Conservation (phyloP, 257 asterid species). For the Solanum chilense region DNA sequence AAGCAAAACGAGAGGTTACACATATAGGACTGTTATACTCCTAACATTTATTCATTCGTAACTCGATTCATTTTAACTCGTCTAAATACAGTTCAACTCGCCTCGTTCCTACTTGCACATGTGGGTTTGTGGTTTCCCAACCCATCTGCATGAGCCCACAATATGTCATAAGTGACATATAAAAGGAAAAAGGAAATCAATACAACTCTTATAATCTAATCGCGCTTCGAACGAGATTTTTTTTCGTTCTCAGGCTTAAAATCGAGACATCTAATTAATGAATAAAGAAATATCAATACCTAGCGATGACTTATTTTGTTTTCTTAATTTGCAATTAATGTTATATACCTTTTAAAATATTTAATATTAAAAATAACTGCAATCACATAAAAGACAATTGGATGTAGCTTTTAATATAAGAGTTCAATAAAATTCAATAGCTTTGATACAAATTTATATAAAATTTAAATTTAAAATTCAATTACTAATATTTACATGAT, state of each 20-base stretch:
- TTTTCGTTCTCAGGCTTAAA: fast-evolving
- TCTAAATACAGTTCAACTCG: background rate
- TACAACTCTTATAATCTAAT: background rate
- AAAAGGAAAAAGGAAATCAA: background rate
- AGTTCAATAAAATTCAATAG: background rate
- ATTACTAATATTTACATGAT: background rate
- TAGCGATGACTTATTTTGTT: fast-evolving
- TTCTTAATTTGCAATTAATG: background rate
- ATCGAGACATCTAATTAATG: fast-evolving
- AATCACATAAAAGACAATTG: background rate
- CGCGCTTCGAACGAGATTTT: fast-evolving
- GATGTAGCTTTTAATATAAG: background rate
- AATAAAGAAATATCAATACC: background rate
- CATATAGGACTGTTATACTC: no score
- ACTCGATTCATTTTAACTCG: background rate
- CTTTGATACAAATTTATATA: background rate
- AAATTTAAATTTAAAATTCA: background rate
- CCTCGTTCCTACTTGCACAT: no score
- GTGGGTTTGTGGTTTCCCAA: background rate
- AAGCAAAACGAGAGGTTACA: fast-evolving
- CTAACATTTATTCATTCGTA: fast-evolving
- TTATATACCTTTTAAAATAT: background rate
- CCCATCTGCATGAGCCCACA: background rate
- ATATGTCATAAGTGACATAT: background rate
- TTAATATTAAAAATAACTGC: background rate